phyloP scores from a whole-genome alignment of 208 protist genomes.

The Leishmania gerbilli region DNA sequence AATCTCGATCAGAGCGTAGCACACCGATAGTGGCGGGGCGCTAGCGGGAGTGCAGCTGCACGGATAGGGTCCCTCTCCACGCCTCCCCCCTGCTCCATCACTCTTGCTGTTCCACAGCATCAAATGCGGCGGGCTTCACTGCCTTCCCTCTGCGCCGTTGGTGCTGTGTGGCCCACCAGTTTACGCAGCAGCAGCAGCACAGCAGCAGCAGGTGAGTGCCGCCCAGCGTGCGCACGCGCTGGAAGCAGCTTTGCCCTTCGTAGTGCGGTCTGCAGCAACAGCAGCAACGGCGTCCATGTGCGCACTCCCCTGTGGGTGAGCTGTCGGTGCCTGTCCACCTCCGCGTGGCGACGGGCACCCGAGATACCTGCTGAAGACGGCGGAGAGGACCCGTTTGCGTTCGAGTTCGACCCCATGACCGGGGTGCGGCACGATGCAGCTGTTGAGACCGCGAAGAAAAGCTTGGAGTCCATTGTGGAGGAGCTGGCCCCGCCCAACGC shows the following conservation, averaged over 20 bases:
- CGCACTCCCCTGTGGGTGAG: background rate
- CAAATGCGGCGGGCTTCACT: background rate
- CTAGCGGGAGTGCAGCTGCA: background rate
- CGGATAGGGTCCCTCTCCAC: background rate
- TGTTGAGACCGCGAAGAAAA: constrained; percentile 63
- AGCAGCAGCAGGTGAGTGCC: background rate
- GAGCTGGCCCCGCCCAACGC: constrained; percentile 59
- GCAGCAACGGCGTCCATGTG: background rate
- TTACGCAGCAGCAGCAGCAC: background rate
- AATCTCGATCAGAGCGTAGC: background rate
- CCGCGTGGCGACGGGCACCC: background rate
- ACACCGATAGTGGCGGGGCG: background rate
- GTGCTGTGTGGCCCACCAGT: background rate
- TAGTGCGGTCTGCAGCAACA: background rate
- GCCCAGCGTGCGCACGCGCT: background rate
- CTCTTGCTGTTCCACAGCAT: background rate
- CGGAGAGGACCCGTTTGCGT: constrained; percentile 32
- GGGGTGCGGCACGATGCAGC: constrained; percentile 80
- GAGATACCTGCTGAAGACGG: background rate
- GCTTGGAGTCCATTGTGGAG: constrained; percentile 53
- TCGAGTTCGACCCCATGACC: constrained; percentile 81
- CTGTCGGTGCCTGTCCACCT: background rate
- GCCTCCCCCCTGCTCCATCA: background rate
- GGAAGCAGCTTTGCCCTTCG: background rate
- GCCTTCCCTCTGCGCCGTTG: background rate